A percentile compares a stretch with the other conserved stretches of the same genome.
Evolutionary conservation across 176 grass and related monocot species (phyloP).

Genomic region (Elymus sibiricus): DNA sequence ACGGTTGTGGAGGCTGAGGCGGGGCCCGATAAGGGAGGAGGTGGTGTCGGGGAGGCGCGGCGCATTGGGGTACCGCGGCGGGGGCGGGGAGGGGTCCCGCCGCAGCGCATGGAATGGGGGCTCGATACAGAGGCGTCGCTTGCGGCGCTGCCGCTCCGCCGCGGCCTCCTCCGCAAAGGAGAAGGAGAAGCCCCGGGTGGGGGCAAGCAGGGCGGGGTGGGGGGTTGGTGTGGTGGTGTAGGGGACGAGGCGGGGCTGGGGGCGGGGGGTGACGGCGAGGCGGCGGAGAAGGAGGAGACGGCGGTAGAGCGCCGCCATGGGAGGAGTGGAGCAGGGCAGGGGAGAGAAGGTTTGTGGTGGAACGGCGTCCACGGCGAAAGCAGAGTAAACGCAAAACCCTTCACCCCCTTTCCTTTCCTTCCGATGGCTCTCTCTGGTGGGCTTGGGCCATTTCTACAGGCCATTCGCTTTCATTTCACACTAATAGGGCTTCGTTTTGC

Average conservation of each 20-base stretch:
- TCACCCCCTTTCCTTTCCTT: not conserved
- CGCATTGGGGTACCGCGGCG: conserved; percentile 33
- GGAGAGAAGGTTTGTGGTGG: not conserved
- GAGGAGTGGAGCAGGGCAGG: too few relatives aligned
- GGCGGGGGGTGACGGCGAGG: not conserved
- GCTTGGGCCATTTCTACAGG: not conserved
- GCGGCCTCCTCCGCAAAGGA: too few relatives aligned
- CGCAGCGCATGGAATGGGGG: conserved; percentile 55
- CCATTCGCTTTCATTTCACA: not conserved
- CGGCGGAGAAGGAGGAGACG: conserved; percentile 10
- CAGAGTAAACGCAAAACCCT: not conserved
- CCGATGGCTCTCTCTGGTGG: too few relatives aligned
- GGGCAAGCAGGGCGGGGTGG: not conserved
- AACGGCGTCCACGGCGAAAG: not conserved
- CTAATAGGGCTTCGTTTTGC: too few relatives aligned
- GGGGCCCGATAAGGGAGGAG: conserved; percentile 39
- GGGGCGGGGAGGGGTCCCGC: conserved; percentile 19
- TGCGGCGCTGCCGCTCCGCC: too few relatives aligned
- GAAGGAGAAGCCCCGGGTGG: not conserved
- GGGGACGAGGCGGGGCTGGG: not conserved
- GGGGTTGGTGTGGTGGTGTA: not conserved
- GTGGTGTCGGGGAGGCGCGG: conserved; percentile 48
- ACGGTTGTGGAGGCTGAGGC: conserved; percentile 58
- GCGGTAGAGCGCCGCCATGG: conserved; percentile 15
- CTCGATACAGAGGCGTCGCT: too few relatives aligned